phyloP scores from a whole-genome alignment of 768 basidiomycete genomes.

The Amanita phalloides region DNA sequence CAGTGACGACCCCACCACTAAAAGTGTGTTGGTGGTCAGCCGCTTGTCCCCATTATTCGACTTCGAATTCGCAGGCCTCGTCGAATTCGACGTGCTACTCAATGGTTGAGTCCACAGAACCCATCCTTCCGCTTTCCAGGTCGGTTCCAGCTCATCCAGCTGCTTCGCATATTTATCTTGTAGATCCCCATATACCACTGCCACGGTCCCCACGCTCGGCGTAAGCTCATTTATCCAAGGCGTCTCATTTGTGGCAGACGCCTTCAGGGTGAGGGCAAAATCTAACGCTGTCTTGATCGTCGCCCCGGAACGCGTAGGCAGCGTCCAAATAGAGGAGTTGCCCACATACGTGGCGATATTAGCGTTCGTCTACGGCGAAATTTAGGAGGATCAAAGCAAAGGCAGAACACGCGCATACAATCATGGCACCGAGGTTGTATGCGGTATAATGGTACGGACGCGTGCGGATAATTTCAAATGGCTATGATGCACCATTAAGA shows the following conservation, averaged over 20 bases:
- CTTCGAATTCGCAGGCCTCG: neutral
- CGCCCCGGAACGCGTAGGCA: constrained; percentile 34
- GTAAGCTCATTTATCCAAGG: constrained; percentile 38
- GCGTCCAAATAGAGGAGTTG: constrained; percentile 38
- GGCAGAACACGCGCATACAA: constrained; percentile 27
- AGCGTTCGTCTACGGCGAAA: constrained; percentile 37
- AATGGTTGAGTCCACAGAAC: constrained; percentile 50
- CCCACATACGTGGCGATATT: constrained; percentile 37
- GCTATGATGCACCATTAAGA: constrained; percentile 21
- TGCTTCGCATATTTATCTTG: constrained; percentile 42
- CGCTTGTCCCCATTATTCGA: neutral
- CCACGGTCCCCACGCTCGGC: constrained; percentile 48
- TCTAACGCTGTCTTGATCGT: constrained; percentile 53
- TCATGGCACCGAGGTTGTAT: constrained; percentile 61
- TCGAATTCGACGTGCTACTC: constrained; percentile 2
- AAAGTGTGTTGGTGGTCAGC: neutral
- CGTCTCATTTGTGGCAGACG: constrained; percentile 20
- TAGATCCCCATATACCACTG: constrained; percentile 49
- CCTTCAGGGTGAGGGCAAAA: constrained; percentile 39
- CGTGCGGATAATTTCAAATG: constrained; percentile 49
- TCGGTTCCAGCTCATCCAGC: constrained; percentile 24
- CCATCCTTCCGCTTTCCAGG: constrained; percentile 32
- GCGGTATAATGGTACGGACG: constrained; percentile 58
- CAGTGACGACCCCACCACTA: neutral
- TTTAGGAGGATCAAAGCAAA: neutral